Conservation (phyloP, 1,284 basidiomycete species). For the Trichosporon ovoides region DNA sequence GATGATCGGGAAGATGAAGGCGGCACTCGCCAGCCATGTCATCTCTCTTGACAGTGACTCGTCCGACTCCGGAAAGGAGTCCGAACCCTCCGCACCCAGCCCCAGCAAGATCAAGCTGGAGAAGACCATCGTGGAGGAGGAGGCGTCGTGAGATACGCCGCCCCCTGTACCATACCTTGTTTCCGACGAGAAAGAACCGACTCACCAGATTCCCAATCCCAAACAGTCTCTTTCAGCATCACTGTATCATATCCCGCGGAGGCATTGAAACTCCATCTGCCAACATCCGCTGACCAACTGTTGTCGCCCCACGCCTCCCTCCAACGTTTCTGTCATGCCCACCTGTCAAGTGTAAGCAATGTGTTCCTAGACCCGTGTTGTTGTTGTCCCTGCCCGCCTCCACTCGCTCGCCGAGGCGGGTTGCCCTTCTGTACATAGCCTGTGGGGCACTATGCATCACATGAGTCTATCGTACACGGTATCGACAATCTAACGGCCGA, state of each 20-base stretch:
- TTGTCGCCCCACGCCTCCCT: not conserved
- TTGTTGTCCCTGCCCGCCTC: not conserved
- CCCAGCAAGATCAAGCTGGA: not conserved
- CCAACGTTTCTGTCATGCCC: not conserved
- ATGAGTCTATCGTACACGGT: conserved; percentile 16
- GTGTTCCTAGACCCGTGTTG: not conserved
- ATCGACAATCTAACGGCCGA: conserved; percentile 17
- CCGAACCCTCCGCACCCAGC: not conserved
- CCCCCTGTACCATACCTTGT: not conserved
- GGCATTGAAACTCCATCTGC: not conserved
- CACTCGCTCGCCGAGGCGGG: not conserved
- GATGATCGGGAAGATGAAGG: conserved; percentile 3
- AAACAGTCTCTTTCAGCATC: not conserved
- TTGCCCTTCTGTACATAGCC: conserved; percentile 7
- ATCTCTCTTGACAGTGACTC: conserved; percentile 2
- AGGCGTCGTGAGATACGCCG: not conserved
- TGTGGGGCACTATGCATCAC: conserved; percentile 17
- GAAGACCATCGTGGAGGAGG: not conserved
- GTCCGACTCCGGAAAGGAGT: not conserved
- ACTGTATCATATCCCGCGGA: no score
- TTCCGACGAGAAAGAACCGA: not conserved
- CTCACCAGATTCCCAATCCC: not conserved
- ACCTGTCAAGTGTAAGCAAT: not conserved
- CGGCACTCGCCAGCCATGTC: not conserved
- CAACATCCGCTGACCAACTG: not conserved